Percentiles rank a stretch among this genome's conserved stretches.
Conservation (phyloP, 73 alveolate species). For the Paraurostyla sp. region DNA sequence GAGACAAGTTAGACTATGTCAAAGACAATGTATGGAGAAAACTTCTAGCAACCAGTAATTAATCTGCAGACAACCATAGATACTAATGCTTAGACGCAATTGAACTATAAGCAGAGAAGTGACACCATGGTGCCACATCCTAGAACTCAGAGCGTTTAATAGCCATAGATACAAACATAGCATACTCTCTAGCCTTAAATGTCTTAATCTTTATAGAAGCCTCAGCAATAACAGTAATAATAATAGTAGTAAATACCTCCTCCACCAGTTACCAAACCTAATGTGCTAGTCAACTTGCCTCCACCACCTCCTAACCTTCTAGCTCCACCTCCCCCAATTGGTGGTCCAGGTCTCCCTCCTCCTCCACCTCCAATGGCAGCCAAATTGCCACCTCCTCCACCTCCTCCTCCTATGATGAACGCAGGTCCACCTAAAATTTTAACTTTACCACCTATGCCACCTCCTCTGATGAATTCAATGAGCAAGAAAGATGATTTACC, state of each 20-base stretch:
- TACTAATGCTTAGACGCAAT: not conserved
- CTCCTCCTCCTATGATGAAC: constrained; percentile 13
- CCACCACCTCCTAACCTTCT: constrained; percentile 8
- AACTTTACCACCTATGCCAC: not conserved
- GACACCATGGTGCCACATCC: not conserved
- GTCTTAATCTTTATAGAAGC: not conserved
- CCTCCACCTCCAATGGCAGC: constrained; percentile 10
- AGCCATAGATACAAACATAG: not conserved
- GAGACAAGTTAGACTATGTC: not conserved
- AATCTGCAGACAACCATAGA: constrained; percentile 32
- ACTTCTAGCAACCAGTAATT: constrained; percentile 18
- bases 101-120: constrained; percentile 13
- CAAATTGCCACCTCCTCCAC: constrained; percentile 46
- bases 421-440: not conserved
- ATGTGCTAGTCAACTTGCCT: too few relatives aligned
- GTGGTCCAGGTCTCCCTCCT: constrained; percentile 11
- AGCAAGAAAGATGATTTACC: not conserved
- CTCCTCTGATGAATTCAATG: not conserved
- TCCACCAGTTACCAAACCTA: too few relatives aligned
- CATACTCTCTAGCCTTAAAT: not conserved
- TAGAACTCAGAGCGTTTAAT: not conserved
- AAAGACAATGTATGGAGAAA: constrained; percentile 5
- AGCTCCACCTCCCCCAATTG: constrained; percentile 39
- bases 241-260: not conserved
- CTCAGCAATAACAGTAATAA: not conserved